These are phyloP conservation scores for Bolboschoenus planiculmis DNA, from an alignment of 176 grass and related monocot species.

Conservation along the genomic window DNA sequence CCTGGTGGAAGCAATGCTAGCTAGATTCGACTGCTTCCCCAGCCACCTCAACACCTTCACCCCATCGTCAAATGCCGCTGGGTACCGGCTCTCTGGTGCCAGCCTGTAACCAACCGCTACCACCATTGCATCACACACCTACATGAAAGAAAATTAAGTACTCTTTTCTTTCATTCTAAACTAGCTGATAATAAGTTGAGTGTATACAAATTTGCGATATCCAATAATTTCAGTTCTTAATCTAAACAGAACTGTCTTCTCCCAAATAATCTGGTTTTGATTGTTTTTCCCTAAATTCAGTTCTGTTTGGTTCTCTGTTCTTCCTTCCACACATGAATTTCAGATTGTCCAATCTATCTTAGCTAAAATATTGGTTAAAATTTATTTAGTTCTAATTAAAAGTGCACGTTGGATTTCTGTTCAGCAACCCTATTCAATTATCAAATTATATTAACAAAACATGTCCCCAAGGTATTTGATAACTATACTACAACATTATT, in stretches of 20 bases:
- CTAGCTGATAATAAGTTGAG: not conserved
- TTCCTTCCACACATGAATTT: no score
- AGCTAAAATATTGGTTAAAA: not conserved
- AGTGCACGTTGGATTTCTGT: not conserved
- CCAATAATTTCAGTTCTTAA: not conserved
- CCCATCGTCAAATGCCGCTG: conserved; percentile 82
- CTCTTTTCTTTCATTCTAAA: not conserved
- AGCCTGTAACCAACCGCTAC: conserved; percentile 71
- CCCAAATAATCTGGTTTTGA: not conserved
- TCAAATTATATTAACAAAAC: not conserved
- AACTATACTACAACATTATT: not conserved
- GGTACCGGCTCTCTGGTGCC: conserved; percentile 70
- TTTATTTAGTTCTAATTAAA: not conserved
- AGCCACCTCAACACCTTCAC: conserved; percentile 77
- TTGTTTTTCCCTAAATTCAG: not conserved
- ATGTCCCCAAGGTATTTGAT: not conserved
- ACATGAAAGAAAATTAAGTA: not conserved
- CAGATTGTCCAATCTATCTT: not conserved
- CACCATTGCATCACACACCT: conserved; percentile 58
- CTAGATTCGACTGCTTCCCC: conserved; percentile 78
- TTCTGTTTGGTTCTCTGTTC: not conserved
- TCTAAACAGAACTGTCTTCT: not conserved
- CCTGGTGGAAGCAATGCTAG: conserved; percentile 11
- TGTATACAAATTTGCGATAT: not conserved
- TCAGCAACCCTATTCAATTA: no score